Percentiles rank a stretch among this genome's conserved stretches.
Conservation (phyloP, 148 eudicot genomes). For the Vaccinium vitisidaea region DNA sequence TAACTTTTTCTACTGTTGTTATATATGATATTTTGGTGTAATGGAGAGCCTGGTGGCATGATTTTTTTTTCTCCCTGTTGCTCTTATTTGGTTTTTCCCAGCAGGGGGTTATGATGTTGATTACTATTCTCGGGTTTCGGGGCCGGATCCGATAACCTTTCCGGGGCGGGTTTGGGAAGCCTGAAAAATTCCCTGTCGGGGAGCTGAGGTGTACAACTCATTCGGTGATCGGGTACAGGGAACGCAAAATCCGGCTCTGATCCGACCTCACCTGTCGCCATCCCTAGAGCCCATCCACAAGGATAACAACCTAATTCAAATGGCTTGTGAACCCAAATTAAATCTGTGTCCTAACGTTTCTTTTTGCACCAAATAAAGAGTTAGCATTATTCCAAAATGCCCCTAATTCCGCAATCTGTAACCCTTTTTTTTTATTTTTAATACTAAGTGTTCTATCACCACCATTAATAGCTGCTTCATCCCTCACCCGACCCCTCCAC, state of each 20-base stretch:
- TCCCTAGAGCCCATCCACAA: not conserved
- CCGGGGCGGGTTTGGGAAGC: not conserved
- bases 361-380: too few species aligned
- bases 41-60: not conserved
- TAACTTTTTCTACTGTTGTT: not conserved
- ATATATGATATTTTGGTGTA: not conserved
- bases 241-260: not conserved
- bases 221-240: not conserved
- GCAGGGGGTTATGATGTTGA: not conserved
- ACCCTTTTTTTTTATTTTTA: too few species aligned
- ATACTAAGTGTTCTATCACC: too few species aligned
- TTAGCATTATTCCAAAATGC: too few species aligned
- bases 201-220: not conserved
- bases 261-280: not conserved
- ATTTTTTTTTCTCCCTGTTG: not conserved
- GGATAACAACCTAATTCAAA: too few species aligned
- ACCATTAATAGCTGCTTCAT: too few species aligned
- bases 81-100: not conserved
- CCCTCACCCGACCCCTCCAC: too few species aligned
- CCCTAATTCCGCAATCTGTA: too few species aligned
- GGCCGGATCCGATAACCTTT: not conserved
- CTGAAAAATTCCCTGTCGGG: not conserved
- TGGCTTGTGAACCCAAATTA: too few species aligned
- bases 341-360: too few species aligned
- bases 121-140: not conserved